These are phyloP conservation scores for Thelonectria rubi DNA, from an alignment of 2,329 filamentous ascomycete species.

Conservation along the genomic window DNA sequence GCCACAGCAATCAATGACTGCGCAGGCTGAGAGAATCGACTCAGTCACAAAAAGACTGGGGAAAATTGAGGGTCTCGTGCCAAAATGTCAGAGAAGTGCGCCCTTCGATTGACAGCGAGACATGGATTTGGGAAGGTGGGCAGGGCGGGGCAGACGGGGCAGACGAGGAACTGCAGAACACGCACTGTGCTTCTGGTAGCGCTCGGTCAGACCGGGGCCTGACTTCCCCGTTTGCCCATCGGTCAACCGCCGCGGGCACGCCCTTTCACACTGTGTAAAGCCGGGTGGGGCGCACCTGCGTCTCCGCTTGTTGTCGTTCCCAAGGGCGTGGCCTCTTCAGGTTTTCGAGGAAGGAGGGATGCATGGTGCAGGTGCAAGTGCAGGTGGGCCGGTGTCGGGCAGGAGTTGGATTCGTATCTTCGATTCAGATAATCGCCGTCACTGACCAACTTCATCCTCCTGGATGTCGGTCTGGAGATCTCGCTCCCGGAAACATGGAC, in stretches of 20 bases:
- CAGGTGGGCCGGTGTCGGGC: background rate
- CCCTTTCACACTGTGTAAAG: conserved; percentile 8
- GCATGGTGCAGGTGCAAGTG: conserved; percentile 13
- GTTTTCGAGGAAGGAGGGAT: conserved; percentile 3
- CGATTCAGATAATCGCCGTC: no score
- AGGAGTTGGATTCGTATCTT: background rate
- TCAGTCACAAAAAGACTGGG: conserved; percentile 1
- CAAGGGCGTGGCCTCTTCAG: conserved; percentile 38
- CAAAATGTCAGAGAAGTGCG: conserved; percentile 39
- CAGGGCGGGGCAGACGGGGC: conserved; percentile 22
- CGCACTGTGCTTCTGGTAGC: conserved; percentile 29
- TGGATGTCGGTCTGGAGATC: background rate
- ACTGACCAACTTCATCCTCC: no score
- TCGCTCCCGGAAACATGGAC: conserved; percentile 12
- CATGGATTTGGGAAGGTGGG: conserved; percentile 31
- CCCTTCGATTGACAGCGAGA: conserved; percentile 43
- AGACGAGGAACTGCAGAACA: background rate
- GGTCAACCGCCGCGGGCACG: background rate
- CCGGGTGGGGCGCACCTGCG: conserved; percentile 23
- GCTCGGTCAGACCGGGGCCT: background rate
- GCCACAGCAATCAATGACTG: no score
- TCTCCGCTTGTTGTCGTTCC: conserved; percentile 44
- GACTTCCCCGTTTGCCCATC: conserved; percentile 1
- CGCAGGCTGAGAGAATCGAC: no score
- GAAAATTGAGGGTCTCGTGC: conserved; percentile 30